A percentile compares a stretch with the other conserved stretches of the same genome.
These are phyloP conservation scores for Bromus sterilis DNA, from an alignment of 176 grass and related monocot genomes.

Conservation along the genomic window DNA sequence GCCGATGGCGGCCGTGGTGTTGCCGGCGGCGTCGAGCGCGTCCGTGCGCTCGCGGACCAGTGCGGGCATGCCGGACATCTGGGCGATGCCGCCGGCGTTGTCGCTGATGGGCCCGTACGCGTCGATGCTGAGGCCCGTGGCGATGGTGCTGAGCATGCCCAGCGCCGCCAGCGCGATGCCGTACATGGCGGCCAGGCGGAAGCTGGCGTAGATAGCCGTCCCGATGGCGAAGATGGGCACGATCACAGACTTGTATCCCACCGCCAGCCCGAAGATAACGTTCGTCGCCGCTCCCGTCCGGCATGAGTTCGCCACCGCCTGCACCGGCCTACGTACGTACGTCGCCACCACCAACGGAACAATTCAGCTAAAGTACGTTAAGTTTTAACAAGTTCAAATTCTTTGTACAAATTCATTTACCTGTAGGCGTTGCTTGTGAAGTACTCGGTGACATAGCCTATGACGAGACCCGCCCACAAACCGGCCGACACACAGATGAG, in stretches of 20 bases:
- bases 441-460: slow-evolving; percentile 71
- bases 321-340: slow-evolving; percentile 44
- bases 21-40: slow-evolving; percentile 76
- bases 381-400: no score
- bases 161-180: slow-evolving; percentile 65
- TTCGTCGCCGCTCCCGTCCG: slow-evolving; percentile 79
- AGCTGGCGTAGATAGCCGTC: slow-evolving; percentile 44
- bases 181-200: slow-evolving; percentile 66
- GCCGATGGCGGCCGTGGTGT: slow-evolving; percentile 80
- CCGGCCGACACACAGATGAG: slow-evolving; percentile 58
- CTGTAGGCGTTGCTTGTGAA: slow-evolving; percentile 70
- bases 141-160: slow-evolving; percentile 85
- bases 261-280: slow-evolving; percentile 79
- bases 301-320: slow-evolving; percentile 56
- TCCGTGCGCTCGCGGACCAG: slow-evolving; percentile 40
- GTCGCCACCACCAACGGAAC: background rate
- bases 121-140: slow-evolving; percentile 63
- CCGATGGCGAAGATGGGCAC: slow-evolving; percentile 56
- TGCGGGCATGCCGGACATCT: slow-evolving; percentile 66
- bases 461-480: slow-evolving; percentile 56
- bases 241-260: slow-evolving; percentile 80
- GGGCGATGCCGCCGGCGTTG: slow-evolving; percentile 83
- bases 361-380: no score
- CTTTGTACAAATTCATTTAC: background rate
- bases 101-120: slow-evolving; percentile 77